Evolutionary conservation across 352 stramenopile species (phyloP).

Genomic region (Phytophthora syringae): DNA sequence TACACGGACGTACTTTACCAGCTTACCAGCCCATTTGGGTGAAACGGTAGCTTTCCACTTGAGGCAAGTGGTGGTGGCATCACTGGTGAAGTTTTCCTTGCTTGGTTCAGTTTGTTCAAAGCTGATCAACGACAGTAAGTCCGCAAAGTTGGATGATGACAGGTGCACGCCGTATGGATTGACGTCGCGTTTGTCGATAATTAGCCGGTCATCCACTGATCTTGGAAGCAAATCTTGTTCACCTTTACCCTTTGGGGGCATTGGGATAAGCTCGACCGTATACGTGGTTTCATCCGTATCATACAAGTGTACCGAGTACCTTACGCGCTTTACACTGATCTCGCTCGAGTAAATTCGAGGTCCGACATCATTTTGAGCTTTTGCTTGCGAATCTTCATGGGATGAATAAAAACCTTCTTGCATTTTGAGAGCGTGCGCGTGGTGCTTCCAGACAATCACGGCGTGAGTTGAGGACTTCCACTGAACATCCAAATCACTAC

Average conservation of each 20-base stretch:
- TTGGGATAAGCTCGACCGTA: constrained; percentile 28
- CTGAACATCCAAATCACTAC: constrained; percentile 36
- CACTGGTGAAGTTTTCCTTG: background rate
- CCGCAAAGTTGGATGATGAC: constrained; percentile 48
- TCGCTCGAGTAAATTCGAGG: constrained; percentile 52
- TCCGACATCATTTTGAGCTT: background rate
- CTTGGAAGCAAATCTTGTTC: background rate
- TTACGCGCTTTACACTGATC: constrained; percentile 18
- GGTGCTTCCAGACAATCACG: constrained; percentile 46
- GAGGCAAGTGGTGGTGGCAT: background rate
- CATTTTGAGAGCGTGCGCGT: background rate
- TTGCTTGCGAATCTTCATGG: background rate
- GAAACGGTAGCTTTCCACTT: constrained; percentile 34
- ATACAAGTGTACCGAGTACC: constrained; percentile 33
- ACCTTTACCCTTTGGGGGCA: constrained; percentile 6
- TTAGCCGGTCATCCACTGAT: background rate
- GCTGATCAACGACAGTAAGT: constrained; percentile 45
- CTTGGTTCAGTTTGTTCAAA: constrained; percentile 16
- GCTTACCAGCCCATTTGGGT: constrained; percentile 39
- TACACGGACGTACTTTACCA: constrained; percentile 58
- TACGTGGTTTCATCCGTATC: constrained; percentile 37
- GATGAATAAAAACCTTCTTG: background rate
- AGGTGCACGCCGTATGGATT: constrained; percentile 60
- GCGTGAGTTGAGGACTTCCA: constrained; percentile 15
- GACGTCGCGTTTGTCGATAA: constrained; percentile 49